A percentile compares a stretch with the other conserved stretches of the same genome.
phyloP scores from a whole-genome alignment of 2,329 filamentous ascomycete genomes.

The Dryadomyces quercus-mongolicae region DNA sequence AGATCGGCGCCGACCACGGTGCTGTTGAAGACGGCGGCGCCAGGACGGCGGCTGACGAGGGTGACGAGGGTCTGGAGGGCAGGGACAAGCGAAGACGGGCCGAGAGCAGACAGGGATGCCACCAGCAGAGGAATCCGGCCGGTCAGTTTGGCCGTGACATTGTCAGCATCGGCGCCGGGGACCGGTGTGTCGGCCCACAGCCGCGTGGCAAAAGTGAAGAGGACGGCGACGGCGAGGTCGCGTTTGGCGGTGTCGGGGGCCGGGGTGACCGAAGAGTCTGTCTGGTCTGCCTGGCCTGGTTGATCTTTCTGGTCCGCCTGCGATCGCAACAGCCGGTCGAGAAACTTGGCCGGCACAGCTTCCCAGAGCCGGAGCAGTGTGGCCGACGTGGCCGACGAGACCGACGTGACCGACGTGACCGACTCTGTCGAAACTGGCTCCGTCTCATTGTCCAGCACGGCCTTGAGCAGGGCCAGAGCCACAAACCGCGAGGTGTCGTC shows the following conservation, averaged over 20 bases:
- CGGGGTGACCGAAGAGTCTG: constrained; percentile 8
- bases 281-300: constrained; percentile 22
- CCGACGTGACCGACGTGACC: constrained; percentile 12
- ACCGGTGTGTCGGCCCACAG: constrained; percentile 25
- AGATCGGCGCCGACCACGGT: constrained; percentile 30
- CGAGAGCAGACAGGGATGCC: constrained; percentile 36
- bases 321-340: constrained; percentile 50
- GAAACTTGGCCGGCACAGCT: constrained; percentile 47
- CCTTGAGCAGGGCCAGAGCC: constrained; percentile 52
- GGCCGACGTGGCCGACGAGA: constrained; percentile 8
- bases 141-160: constrained; percentile 33
- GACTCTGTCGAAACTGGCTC: too few relatives aligned
- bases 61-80: constrained; percentile 46
- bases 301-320: constrained; percentile 20
- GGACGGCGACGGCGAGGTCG: constrained; percentile 47
- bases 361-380: constrained; percentile 42
- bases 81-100: constrained; percentile 40
- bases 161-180: constrained; percentile 20
- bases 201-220: constrained; percentile 45
- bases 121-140: constrained; percentile 41
- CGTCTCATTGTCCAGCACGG: constrained; percentile 50
- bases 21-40: constrained; percentile 34
- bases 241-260: constrained; percentile 44
- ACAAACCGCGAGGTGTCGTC: constrained; percentile 60
- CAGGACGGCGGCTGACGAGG: constrained; percentile 38